A percentile compares a stretch with the other conserved stretches of the same genome.
Conservation (phyloP, 345 rosid genomes). For the Citrus unshiu region DNA sequence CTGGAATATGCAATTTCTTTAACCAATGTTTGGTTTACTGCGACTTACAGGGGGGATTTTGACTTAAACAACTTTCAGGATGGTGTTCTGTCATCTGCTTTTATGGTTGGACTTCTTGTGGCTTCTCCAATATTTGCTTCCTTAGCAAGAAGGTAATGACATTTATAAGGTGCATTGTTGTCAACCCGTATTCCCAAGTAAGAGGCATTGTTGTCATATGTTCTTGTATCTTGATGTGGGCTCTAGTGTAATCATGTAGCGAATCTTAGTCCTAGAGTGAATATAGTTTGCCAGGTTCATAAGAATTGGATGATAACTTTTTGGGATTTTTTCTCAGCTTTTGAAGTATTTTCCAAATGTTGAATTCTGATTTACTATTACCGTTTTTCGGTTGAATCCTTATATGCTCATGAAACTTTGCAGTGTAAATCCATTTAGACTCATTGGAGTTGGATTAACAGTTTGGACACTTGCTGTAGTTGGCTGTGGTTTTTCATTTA, state of each 20-base stretch:
- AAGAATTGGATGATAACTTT: not conserved
- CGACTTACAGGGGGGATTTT: conserved; percentile 64
- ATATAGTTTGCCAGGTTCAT: not conserved
- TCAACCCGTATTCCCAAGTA: not conserved
- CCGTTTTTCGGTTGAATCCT: conserved; percentile 7
- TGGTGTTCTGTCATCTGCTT: conserved; percentile 90
- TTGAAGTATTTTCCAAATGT: not conserved
- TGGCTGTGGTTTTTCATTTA: conserved; percentile 81
- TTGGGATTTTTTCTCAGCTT: not conserved
- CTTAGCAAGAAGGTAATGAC: conserved; percentile 66
- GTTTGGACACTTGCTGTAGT: conserved; percentile 79
- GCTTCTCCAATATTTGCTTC: conserved; percentile 95
- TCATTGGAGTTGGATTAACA: conserved; percentile 85
- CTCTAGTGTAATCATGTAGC: not conserved
- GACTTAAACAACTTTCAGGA: conserved; percentile 82
- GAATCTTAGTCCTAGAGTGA: not conserved
- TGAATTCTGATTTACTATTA: not conserved
- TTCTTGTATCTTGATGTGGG: not conserved
- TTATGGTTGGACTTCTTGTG: conserved; percentile 94
- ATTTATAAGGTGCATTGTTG: not conserved
- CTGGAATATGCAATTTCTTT: not conserved
- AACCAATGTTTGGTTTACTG: not conserved
- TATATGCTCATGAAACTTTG: conserved; percentile 22
- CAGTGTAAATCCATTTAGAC: conserved; percentile 91
- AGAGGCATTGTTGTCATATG: not conserved